Base-by-base conservation (phyloP, 2,329 filamentous ascomycete genomes). In the Sporothrix phasma region DNA sequence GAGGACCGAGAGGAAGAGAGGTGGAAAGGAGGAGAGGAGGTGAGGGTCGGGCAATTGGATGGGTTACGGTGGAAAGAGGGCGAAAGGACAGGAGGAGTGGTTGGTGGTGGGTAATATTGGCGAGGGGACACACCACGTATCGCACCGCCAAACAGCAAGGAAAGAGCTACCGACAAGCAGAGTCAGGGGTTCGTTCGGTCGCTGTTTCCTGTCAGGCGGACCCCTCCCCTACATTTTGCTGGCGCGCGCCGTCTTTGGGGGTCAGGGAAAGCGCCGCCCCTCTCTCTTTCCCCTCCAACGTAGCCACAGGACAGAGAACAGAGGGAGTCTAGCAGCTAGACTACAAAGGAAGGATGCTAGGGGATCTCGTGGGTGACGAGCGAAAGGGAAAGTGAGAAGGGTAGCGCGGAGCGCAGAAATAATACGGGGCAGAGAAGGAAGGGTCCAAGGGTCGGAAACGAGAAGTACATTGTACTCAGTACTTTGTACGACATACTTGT, bases 101-200 rank as follows among this genome's bases (percentile, higher is more conserved):
- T 37, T 39, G 34, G 39, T 37, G 34, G 62, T 49, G 62, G 62
- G 53, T 37, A 64, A 58, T 58, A 60, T 24, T 37, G 46, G 37
- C 37, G 46, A 49, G 29, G 63, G 54, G 62, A 22, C 31, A 56
- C 11, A 37, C 51, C 45, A 37, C 24, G 47, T 41, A 26, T 37
- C 34, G 24, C 29, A 61, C 41, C 41, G 22, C 34, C 22, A 39
- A 41, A 29, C 37, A 13, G n/a, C 49, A 37, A 56, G 49, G 64
- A 47, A 62, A 34, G 41, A 62, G 31, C 49, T 29, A 56, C 61
- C 29, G n/a, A 49, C 45, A 49, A 53, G 15, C n/a, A 29, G 43
- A 61, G 58, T 59, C 63, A 64, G 63, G 63, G 61, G 63, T 56
- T 64, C 58, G 63, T 56, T 64, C 58, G 31, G 58, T 41, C 63